Percentiles rank a stretch among this genome's conserved stretches.
phyloP scores from a whole-genome alignment of 1,284 basidiomycete species.

The Austroboletus olivaceoglutinosus region DNA sequence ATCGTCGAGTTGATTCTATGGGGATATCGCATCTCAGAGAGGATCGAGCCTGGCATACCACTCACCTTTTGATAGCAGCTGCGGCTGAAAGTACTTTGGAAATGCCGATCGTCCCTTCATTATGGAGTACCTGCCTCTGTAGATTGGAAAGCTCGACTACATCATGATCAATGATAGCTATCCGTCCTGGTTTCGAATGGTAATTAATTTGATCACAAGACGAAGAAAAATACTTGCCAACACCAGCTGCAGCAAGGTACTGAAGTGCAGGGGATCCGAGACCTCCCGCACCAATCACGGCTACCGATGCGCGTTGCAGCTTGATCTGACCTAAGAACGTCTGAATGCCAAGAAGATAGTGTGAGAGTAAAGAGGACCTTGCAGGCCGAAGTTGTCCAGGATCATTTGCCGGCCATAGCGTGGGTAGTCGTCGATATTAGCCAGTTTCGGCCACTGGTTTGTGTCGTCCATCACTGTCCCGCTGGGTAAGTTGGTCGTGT shows the following conservation, averaged over 20 bases:
- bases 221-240: conserved; percentile 56
- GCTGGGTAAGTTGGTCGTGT: no score
- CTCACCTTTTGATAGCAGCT: conserved; percentile 59
- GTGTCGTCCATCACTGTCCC: conserved; percentile 7
- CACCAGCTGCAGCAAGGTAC: conserved; percentile 88
- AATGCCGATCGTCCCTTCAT: conserved; percentile 75
- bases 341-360: conserved; percentile 1
- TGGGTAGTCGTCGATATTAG: conserved; percentile 70
- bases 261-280: conserved; percentile 95
- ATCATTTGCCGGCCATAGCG: conserved; percentile 99
- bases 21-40: not conserved
- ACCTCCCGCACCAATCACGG: conserved; percentile 93
- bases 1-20: conserved; percentile 71
- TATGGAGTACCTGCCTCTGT: conserved; percentile 91
- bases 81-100: conserved; percentile 84
- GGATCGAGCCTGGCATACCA: conserved; percentile 4
- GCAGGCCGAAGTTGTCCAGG: conserved; percentile 82
- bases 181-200: conserved; percentile 50
- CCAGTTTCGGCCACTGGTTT: conserved; percentile 24
- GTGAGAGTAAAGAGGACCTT: conserved; percentile 47
- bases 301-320: conserved; percentile 72
- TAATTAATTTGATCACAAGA: conserved; percentile 6
- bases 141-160: conserved; percentile 90
- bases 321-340: conserved; percentile 75
- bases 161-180: conserved; percentile 93